These are phyloP conservation scores for Pleurozium schreberi DNA, from an alignment of 225 moss, liverwort and hornwort genomes.

Conservation along the genomic window DNA sequence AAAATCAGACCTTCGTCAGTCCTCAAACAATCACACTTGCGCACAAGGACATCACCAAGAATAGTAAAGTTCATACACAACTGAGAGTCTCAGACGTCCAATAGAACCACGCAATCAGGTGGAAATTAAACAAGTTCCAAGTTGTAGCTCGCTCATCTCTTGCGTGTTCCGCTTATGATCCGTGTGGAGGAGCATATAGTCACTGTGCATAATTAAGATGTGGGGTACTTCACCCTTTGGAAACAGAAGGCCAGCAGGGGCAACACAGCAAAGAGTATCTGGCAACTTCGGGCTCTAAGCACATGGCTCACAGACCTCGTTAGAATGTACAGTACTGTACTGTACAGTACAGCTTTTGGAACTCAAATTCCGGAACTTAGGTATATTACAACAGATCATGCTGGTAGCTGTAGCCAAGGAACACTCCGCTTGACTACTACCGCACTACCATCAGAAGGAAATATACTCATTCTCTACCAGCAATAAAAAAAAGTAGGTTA, in stretches of 20 bases:
- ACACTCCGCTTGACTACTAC: background rate
- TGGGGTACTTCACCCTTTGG: background rate
- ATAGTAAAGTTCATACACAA: too few relatives aligned
- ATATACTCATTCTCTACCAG: background rate
- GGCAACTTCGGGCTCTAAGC: background rate
- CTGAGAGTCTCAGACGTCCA: background rate
- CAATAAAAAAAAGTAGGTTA: background rate
- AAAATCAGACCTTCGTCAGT: too few relatives aligned
- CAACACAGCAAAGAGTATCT: background rate
- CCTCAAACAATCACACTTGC: too few relatives aligned
- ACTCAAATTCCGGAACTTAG: background rate
- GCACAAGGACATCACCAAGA: too few relatives aligned
- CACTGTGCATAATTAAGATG: background rate
- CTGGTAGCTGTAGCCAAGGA: background rate
- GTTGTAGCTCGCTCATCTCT: background rate
- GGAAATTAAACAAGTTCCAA: background rate
- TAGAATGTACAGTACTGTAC: conserved; percentile 9
- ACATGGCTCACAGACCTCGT: background rate
- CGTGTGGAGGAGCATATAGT: background rate
- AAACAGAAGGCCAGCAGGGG: background rate
- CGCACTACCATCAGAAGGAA: background rate
- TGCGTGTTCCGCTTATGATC: background rate
- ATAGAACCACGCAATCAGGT: background rate
- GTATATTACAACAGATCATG: background rate
- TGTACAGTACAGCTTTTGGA: background rate